Evolutionary conservation across 2,329 filamentous ascomycete species (phyloP), one percentile per base, ranked within the genome.

Genomic region (Cryphonectria parasitica): DNA sequence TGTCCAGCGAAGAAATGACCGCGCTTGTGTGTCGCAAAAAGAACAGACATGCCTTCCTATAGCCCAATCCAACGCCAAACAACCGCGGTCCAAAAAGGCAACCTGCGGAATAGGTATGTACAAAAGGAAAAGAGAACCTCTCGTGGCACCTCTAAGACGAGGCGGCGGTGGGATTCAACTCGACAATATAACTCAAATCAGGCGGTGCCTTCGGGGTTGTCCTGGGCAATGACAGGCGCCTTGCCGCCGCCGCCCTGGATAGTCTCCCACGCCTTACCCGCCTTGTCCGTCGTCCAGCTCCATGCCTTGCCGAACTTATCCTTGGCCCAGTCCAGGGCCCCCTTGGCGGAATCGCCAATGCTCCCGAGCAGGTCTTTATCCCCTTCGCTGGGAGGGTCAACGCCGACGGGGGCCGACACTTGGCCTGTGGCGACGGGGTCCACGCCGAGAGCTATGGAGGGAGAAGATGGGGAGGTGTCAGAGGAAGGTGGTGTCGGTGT

Each of bases 251-350:
- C 17, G 75, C 71, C 71, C 4, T 65, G 81, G 25, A 87, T 78
- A 74, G 85, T 84, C 52, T 80, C 78, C 85, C 84, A 86, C 31
- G 83, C 78, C 45, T 83, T 78, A 43, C 79, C 80, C 17, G 87
- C 75, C 73, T 87, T 84, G 49, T 81, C 83, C 1, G 80, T 83
- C 15, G 89, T 75, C 86, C 86, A 88, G 67, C 63, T 68, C 85
- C 84, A 86, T 41, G 83, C 78, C 49, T 83, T 78, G 52, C 79
- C 80, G 17, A 87, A 76, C 72, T 87, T 83, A 49, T 82, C 83
- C 2, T 80, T 83, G 17, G 88, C 74, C 86, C 86, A 88, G 64
- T 85, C 80, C 84, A 85, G 88, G 45, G 84, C 80, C 5, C 78
- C 78, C 71, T 83, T 77, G 22, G 79, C 75, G 1, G 75, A 73